Base-by-base conservation (phyloP, 2,329 filamentous ascomycete species). In the Xylaria sp. region DNA sequence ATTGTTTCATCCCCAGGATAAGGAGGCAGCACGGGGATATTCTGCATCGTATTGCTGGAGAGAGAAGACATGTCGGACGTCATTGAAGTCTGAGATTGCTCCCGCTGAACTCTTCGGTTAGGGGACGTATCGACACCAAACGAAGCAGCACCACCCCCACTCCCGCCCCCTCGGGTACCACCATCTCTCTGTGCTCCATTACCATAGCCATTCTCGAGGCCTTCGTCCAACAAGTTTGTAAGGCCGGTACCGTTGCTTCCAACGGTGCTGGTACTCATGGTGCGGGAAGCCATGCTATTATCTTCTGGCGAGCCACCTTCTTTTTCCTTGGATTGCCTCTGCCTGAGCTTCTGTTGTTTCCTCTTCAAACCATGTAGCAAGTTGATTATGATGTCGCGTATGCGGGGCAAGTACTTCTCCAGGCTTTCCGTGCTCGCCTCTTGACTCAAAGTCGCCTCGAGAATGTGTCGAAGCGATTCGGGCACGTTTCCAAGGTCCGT, bases 311-410 rank as follows among this genome's bases (percentile, higher is more conserved):
- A 76, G 59, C 66, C 75, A 48, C 82, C 83, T 62, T 88, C 82
- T 86, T 84, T 86, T 12, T 91, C 89, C 66, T 86, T 83, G 3
- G 84, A 80, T 73, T 90, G 87, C 72, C 87, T 90, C 76, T 90
- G 89, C 33, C 89, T 84, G 76, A 99, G 82, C 76, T 94, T 93
- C 78, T 97, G 94, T 79, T 99, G 96, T 80, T 99, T 99, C 81
- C 95, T 91, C 84, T 99, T 99, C 72, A 99, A 83, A 2, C 96
- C 96, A 79, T 99, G 96, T 9, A 99, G 87, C 36, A 99, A 86
- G 79, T 97, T 98, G 81, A 99, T 98, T 78, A 99, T 99, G 77
- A 99, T 99, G 80, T 99, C 96, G 75, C 96, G 91, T 80, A 99
- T 99, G 68, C 92, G 90, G 0, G 96, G 96, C 39, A 99, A 85